These are phyloP conservation scores for Chaetomiaceae sp. DNA, from an alignment of 2,329 filamentous ascomycete genomes.

Conservation along the genomic window DNA sequence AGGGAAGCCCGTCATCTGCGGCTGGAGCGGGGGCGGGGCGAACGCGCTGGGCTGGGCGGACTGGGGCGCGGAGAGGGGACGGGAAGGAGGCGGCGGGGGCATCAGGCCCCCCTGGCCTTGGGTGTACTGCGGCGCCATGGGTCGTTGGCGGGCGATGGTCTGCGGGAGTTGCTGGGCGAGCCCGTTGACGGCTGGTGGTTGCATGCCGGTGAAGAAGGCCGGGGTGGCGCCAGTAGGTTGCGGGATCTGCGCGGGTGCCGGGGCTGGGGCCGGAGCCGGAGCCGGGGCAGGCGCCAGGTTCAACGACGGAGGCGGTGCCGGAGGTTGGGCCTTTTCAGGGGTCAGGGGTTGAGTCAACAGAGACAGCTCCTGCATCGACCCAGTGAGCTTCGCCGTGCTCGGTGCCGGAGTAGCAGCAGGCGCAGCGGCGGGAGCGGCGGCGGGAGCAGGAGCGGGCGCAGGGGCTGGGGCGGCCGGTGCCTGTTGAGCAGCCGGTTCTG, in stretches of 20 bases:
- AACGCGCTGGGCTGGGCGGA: conserved; percentile 72
- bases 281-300: conserved; percentile 27
- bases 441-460: conserved; percentile 36
- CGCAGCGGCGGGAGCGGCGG: conserved; percentile 39
- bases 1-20: conserved; percentile 71
- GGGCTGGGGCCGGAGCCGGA: conserved; percentile 30
- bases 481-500: conserved; percentile 24
- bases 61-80: conserved; percentile 83
- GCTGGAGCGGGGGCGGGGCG: conserved; percentile 68
- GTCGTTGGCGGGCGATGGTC: conserved; percentile 60
- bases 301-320: conserved; percentile 31
- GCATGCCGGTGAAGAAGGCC: conserved; percentile 52
- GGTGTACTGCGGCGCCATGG: conserved; percentile 61
- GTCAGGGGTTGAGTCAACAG: conserved; percentile 50
- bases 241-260: conserved; percentile 35
- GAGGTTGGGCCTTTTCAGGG: conserved; percentile 41
- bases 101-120: conserved; percentile 61
- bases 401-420: conserved; percentile 26
- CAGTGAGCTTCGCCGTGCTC: conserved; percentile 52
- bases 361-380: conserved; percentile 60
- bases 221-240: conserved; percentile 54
- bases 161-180: conserved; percentile 38
- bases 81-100: conserved; percentile 69
- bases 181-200: conserved; percentile 38
- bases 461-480: conserved; percentile 21